A percentile compares a stretch with the other conserved stretches of the same genome.
Evolutionary conservation across 2,329 filamentous ascomycete species (phyloP).

Genomic region (Penicillium sp.): DNA sequence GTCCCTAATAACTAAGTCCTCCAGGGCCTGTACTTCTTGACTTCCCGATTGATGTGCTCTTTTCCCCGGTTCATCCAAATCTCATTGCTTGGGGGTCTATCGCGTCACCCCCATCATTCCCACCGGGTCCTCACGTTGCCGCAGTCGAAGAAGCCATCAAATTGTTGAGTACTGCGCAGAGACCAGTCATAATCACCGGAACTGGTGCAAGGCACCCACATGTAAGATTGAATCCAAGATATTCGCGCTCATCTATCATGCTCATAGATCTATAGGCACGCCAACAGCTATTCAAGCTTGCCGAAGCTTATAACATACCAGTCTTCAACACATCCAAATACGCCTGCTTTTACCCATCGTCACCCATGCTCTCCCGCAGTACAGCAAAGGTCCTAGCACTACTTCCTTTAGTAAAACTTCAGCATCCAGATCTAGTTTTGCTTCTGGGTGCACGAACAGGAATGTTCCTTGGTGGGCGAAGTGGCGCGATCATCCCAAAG

Average conservation of each 20-base stretch:
- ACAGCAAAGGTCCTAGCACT: constrained; percentile 37
- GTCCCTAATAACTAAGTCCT: background rate
- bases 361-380: constrained; percentile 39
- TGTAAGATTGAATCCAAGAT: background rate
- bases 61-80: constrained; percentile 41
- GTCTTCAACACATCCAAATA: constrained; percentile 43
- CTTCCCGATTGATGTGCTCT: constrained; percentile 36
- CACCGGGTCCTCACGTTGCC: constrained; percentile 39
- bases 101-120: constrained; percentile 33
- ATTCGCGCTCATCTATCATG: background rate
- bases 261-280: constrained; percentile 23
- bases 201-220: constrained; percentile 36
- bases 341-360: constrained; percentile 23
- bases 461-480: constrained; percentile 43
- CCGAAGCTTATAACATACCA: constrained; percentile 39
- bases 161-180: constrained; percentile 36
- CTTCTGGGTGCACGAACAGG: constrained; percentile 47
- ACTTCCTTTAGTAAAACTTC: constrained; percentile 28
- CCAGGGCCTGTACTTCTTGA: constrained; percentile 24
- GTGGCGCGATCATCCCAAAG: constrained; percentile 42
- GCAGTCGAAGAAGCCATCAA: constrained; percentile 36
- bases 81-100: constrained; percentile 46
- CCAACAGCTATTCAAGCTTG: constrained; percentile 34
- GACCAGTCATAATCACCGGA: constrained; percentile 47
- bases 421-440: constrained; percentile 45